These are phyloP conservation scores for Funneliformis geosporum DNA, from an alignment of 192 early-diverging fungal genomes.

Conservation along the genomic window DNA sequence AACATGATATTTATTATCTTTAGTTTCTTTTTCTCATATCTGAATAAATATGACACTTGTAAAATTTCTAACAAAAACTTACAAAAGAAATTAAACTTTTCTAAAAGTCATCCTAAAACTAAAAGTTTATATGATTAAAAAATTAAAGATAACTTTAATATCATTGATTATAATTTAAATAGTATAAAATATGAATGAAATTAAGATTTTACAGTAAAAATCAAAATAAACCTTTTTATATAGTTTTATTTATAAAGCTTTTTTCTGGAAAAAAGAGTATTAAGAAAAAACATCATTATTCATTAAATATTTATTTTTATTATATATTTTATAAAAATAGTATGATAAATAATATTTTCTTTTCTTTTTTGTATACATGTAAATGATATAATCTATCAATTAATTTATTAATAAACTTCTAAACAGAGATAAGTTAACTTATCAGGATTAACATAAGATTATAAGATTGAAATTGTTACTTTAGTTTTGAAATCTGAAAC, in stretches of 20 bases:
- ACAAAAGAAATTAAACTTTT: too few relatives aligned
- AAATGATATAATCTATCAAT: background rate
- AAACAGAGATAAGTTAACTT: slow-evolving; percentile 46
- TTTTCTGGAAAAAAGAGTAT: slow-evolving; percentile 67
- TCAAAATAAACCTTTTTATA: background rate
- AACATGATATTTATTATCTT: too few relatives aligned
- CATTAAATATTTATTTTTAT: slow-evolving; percentile 74
- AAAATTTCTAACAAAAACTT: too few relatives aligned
- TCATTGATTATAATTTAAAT: slow-evolving; percentile 50
- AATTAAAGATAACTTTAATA: background rate
- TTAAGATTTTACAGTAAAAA: background rate
- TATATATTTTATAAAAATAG: slow-evolving; percentile 64
- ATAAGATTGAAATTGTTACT: slow-evolving; percentile 67
- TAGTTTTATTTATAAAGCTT: slow-evolving; percentile 43
- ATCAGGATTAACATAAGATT: slow-evolving; percentile 49
- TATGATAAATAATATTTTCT: slow-evolving; percentile 9
- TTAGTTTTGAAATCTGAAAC: slow-evolving; percentile 53
- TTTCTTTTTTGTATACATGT: background rate
- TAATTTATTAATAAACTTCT: background rate
- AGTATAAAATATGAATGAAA: background rate
- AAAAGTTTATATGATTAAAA: background rate
- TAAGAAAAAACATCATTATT: slow-evolving; percentile 65
- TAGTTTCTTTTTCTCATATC: too few relatives aligned
- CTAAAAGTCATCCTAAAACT: too few relatives aligned
- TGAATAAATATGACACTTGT: too few relatives aligned